phyloP scores from a whole-genome alignment of 306 rosid genomes.

The Ceratonia siliqua region DNA sequence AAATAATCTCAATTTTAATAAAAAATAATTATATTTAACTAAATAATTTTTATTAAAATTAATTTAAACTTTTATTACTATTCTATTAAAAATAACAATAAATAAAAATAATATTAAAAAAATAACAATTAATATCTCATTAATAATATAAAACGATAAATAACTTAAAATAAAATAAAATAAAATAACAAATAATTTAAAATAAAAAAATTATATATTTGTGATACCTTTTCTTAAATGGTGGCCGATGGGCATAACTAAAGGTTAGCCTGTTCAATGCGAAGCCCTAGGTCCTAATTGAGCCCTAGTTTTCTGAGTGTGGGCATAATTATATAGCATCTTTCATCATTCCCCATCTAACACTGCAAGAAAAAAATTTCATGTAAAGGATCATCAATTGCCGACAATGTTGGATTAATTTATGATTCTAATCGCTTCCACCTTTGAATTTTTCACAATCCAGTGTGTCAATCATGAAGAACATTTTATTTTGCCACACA shows the following conservation, averaged over 20 bases:
- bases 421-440: background rate
- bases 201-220: too few species aligned
- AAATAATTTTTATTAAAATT: too few species aligned
- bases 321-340: slow-evolving; percentile 9
- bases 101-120: too few species aligned
- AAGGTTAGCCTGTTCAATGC: background rate
- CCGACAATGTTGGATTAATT: background rate
- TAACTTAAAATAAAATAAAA: too few species aligned
- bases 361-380: background rate
- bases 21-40: too few species aligned
- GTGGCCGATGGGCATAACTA: background rate
- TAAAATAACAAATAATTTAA: too few species aligned
- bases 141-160: too few species aligned
- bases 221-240: too few species aligned
- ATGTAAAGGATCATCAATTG: slow-evolving; percentile 4
- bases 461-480: slow-evolving; percentile 15
- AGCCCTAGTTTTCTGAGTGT: slow-evolving; percentile 5
- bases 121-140: too few species aligned
- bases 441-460: background rate
- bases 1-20: too few species aligned
- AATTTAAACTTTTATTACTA: too few species aligned
- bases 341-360: slow-evolving; percentile 7
- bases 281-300: background rate
- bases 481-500: slow-evolving; percentile 1
- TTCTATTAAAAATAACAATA: too few species aligned